These are phyloP conservation scores for Biscogniauxia marginata DNA, from an alignment of 2,329 filamentous ascomycete genomes.

Conservation along the genomic window DNA sequence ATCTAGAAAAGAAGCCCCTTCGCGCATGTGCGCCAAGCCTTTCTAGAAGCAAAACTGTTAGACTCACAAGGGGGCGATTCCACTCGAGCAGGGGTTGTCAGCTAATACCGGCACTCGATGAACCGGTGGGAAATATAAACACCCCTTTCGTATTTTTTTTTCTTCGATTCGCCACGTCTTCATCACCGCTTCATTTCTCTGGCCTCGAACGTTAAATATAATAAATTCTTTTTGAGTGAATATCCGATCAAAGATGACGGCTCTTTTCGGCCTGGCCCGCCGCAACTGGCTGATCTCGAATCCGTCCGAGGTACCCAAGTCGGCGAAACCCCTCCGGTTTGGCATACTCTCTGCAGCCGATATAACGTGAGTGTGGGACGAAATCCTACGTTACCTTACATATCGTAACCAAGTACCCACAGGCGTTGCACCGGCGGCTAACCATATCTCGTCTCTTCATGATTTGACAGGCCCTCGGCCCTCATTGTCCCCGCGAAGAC, in stretches of 20 bases:
- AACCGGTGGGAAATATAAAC: background rate
- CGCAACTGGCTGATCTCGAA: slow-evolving; percentile 26
- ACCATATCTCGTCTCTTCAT: background rate
- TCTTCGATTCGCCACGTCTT: background rate
- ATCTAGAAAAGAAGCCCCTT: background rate
- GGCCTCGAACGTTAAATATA: background rate
- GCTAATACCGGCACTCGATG: background rate
- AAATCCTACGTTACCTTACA: background rate
- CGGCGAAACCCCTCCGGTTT: slow-evolving; percentile 32
- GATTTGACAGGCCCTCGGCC: slow-evolving; percentile 34
- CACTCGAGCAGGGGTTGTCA: background rate
- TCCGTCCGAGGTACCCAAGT: slow-evolving; percentile 21
- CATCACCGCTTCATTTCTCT: background rate
- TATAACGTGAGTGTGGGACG: slow-evolving; percentile 34
- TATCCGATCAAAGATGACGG: slow-evolving; percentile 14
- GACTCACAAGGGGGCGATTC: background rate
- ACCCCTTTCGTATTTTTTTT: background rate
- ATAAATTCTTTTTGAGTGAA: background rate
- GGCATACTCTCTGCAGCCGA: slow-evolving; percentile 43
- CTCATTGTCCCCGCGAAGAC: slow-evolving; percentile 49
- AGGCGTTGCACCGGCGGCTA: background rate
- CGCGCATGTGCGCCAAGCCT: background rate
- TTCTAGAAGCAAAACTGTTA: background rate
- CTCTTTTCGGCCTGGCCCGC: slow-evolving; percentile 17
- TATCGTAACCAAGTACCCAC: background rate